Base-by-base conservation (phyloP, 2,329 filamentous ascomycete genomes). In the Periconia macrospinosa region DNA sequence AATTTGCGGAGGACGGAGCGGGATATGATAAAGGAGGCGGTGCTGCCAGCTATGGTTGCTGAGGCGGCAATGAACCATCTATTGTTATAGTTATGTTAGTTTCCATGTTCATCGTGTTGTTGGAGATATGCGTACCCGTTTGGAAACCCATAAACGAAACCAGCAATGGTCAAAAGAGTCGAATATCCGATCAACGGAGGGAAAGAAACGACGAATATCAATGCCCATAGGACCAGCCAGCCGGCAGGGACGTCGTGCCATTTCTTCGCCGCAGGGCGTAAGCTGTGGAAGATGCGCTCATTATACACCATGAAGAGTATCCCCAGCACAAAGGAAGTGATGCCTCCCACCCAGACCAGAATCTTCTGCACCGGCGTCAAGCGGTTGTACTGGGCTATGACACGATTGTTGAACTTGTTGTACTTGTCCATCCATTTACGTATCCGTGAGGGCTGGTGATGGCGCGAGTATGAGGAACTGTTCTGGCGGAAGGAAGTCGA, bases 141-240 rank as follows among this genome's bases (percentile, higher is more conserved):
- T 53, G 86, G 86, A 63, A 90, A 82, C 0, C 88, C 88, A 70
- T 87, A 90, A 15, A 91, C 83, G 65, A 89, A 90, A 0, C 88
- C 88, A 3, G 85, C 79, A 18, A 89, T 80, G 1, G 87, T 90
- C 30, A 89, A 79, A 63, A 88, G 87, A 1, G 88, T 90, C 56
- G 88, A 90, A 79, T 96, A 96, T 14, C 92, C 92, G 58, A 97
- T 88, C 64, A 96, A 75, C 2, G 92, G 92, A 18, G 92, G 92
- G 72, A 96, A 95, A 2, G 88, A 90, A 15, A 92, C 88, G 41
- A 83, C 70, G 71, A 92, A 91, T 35, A 89, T 87, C 63, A 90
- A 78, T 30, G 83, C 71, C 84, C 91, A 96, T 40, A 94, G 80
- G 47, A 97, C 83, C 55, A 86, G 74, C 79, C 86, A 90, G 42